A percentile compares a stretch with the other conserved stretches of the same genome.
phyloP scores from a whole-genome alignment of 345 rosid genomes.

The Lepidium didymum region DNA sequence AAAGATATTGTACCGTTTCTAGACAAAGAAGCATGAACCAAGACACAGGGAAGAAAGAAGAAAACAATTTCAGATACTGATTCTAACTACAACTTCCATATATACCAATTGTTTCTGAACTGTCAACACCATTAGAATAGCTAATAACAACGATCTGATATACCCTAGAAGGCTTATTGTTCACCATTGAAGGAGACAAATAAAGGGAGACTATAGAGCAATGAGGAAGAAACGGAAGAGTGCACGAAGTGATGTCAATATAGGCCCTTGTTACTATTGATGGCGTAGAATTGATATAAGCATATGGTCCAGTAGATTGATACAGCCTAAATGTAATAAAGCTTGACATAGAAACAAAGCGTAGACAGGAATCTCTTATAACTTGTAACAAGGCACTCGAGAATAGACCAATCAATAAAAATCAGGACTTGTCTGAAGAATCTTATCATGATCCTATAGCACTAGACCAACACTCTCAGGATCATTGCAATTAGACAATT shows the following conservation, averaged over 20 bases:
- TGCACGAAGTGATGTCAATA: not conserved
- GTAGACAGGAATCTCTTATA: not conserved
- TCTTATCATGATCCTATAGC: not conserved
- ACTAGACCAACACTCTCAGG: not conserved
- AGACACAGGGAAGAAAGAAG: not conserved
- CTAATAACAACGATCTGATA: not conserved
- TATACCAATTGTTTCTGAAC: not conserved
- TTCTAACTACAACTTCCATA: not conserved
- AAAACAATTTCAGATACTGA: not conserved
- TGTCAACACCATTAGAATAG: not conserved
- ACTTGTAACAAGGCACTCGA: not conserved
- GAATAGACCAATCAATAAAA: not conserved
- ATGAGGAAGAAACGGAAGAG: not conserved
- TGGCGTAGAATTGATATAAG: not conserved
- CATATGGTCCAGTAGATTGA: not conserved
- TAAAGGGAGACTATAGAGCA: not conserved
- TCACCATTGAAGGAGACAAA: not conserved
- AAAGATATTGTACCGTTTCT: not conserved
- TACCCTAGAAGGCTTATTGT: not conserved
- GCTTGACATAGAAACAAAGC: not conserved
- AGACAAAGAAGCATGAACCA: not conserved
- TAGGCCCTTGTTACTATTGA: not conserved
- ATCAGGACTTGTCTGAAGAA: not conserved
- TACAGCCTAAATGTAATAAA: not conserved
- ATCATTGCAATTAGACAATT: not conserved